phyloP scores from a whole-genome alignment of 805 yeast genomes.

The Lachancea dasiensis region DNA sequence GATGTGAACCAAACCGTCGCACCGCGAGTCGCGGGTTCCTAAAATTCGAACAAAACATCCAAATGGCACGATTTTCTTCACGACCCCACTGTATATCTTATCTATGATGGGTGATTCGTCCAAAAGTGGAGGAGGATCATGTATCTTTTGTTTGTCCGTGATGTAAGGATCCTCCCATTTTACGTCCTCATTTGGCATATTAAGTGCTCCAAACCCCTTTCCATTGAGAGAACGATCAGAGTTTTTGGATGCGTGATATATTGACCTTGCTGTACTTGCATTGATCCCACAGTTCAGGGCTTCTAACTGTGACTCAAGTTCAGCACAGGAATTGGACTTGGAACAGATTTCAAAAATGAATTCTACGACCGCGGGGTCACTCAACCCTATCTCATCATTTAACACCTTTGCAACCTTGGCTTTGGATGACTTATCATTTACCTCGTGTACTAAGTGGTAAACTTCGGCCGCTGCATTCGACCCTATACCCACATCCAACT shows the following conservation, averaged over 20 bases:
- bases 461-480: slow-evolving; percentile 13
- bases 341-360: slow-evolving; percentile 19
- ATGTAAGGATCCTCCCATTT: slow-evolving; percentile 14
- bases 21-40: slow-evolving; percentile 30
- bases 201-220: slow-evolving; percentile 11
- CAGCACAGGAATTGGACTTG: slow-evolving; percentile 9
- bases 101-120: slow-evolving; percentile 32
- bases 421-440: not conserved
- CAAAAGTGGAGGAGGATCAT: slow-evolving; percentile 4
- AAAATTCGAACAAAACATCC: slow-evolving; percentile 71
- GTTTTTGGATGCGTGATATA: slow-evolving; percentile 10
- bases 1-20: slow-evolving; percentile 69
- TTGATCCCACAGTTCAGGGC: slow-evolving; percentile 23
- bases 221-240: not conserved
- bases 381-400: slow-evolving; percentile 13
- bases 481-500: slow-evolving; percentile 39
- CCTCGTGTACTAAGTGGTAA: slow-evolving; percentile 8
- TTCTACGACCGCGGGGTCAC: slow-evolving; percentile 21
- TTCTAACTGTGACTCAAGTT: slow-evolving; percentile 13
- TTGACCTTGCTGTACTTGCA: slow-evolving; percentile 8
- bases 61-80: slow-evolving; percentile 54
- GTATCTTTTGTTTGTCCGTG: slow-evolving; percentile 7
- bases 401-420: slow-evolving; percentile 13
- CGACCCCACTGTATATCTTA: slow-evolving; percentile 52
- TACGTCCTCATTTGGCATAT: slow-evolving; percentile 17